Conservation (phyloP, 106 monocot genomes). For the Triglochin maritima region DNA sequence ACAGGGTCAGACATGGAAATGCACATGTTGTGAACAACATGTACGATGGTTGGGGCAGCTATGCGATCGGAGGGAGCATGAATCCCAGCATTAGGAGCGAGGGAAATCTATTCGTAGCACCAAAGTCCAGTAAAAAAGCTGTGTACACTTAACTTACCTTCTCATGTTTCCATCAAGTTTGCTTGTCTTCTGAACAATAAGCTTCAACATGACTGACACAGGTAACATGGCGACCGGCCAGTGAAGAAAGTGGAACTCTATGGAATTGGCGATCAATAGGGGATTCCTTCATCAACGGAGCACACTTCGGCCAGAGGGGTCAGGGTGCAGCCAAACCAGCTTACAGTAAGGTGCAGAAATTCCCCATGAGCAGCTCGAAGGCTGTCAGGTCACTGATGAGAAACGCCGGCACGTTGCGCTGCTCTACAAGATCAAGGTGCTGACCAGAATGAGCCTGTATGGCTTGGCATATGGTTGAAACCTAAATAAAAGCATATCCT, state of each 20-base stretch:
- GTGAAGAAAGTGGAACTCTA: neutral
- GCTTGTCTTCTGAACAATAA: too few relatives aligned
- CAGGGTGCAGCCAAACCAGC: conserved; percentile 6
- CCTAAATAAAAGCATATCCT: too few relatives aligned
- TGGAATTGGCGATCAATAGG: conserved; percentile 55
- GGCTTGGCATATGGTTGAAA: too few relatives aligned
- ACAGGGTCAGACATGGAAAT: conserved; percentile 62
- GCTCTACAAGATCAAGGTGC: conserved; percentile 32
- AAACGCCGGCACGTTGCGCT: conserved; percentile 46
- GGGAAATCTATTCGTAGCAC: conserved; percentile 51
- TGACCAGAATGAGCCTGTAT: conserved; percentile 9
- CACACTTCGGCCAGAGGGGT: conserved; percentile 42
- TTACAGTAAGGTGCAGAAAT: conserved; percentile 38
- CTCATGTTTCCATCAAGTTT: too few relatives aligned
- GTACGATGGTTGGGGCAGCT: conserved; percentile 65
- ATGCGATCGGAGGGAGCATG: conserved; percentile 88
- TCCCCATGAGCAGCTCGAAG: conserved; percentile 12
- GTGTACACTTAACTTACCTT: conserved; percentile 3
- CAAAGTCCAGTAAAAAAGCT: conserved; percentile 26
- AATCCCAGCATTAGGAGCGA: conserved; percentile 56
- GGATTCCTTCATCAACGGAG: conserved; percentile 56
- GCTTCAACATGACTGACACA: too few relatives aligned
- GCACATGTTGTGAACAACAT: conserved; percentile 80
- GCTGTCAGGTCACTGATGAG: conserved; percentile 34
- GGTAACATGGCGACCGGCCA: conserved; percentile 22